Evolutionary conservation across 2,329 filamentous ascomycete genomes (phyloP).

Genomic region (Ophiostoma sp.): DNA sequence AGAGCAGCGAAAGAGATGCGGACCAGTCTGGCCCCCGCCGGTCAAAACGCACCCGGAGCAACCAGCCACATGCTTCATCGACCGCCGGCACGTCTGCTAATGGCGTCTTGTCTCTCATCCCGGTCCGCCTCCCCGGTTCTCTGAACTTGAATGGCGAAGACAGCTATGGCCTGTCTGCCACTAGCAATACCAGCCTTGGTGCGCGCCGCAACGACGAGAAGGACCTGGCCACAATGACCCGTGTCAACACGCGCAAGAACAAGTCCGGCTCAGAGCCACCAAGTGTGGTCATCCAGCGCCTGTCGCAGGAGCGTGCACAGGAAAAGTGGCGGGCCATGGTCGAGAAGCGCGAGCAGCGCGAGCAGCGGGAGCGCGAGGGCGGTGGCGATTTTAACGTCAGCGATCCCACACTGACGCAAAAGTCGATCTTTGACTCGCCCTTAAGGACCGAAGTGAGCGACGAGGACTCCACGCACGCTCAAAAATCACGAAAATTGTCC

Average conservation of each 20-base stretch:
- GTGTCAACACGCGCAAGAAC: conserved; percentile 44
- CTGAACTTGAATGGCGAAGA: conserved; percentile 30
- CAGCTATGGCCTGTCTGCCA: conserved; percentile 24
- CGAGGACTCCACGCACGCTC: neutral
- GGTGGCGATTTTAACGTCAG: too few species aligned
- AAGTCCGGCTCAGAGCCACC: conserved; percentile 38
- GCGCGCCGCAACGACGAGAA: conserved; percentile 37
- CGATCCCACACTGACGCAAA: conserved; percentile 19
- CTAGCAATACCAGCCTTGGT: conserved; percentile 23
- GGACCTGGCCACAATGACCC: conserved; percentile 40
- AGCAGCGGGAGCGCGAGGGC: conserved; percentile 23
- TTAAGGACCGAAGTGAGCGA: neutral
- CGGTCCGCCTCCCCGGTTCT: conserved; percentile 34
- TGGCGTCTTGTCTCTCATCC: conserved; percentile 32
- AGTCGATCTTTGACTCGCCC: conserved; percentile 31
- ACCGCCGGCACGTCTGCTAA: conserved; percentile 30
- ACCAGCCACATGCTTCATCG: conserved; percentile 13
- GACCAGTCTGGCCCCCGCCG: conserved; percentile 18
- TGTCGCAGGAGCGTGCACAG: conserved; percentile 29
- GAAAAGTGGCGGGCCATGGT: conserved; percentile 17
- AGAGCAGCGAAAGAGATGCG: neutral
- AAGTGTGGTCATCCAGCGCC: conserved; percentile 31
- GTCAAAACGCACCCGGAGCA: conserved; percentile 28
- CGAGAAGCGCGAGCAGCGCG: conserved; percentile 26
- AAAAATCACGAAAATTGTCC: neutral